Evolutionary conservation across 2,329 filamentous ascomycete genomes (phyloP).

Genomic region (Paecilomyces fulvus): DNA sequence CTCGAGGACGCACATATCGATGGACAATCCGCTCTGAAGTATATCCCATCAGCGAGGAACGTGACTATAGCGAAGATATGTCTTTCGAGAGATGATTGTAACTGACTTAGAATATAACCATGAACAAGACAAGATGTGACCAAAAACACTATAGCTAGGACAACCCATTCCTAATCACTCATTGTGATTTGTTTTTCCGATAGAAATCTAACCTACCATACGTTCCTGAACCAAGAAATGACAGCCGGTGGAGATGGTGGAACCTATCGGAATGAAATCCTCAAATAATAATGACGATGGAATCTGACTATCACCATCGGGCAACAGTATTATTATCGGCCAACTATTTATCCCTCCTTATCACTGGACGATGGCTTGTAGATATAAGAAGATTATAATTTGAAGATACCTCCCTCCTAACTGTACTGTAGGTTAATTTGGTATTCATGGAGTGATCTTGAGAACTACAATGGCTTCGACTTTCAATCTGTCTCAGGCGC

Average conservation of each 20-base stretch:
- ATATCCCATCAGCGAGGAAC: too few relatives aligned
- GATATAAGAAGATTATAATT: neutral
- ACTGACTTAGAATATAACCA: too few relatives aligned
- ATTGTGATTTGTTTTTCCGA: neutral
- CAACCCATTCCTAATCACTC: too few relatives aligned
- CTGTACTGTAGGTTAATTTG: neutral
- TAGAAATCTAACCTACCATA: neutral
- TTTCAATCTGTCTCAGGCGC: constrained; percentile 49
- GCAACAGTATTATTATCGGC: neutral
- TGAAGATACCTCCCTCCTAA: neutral
- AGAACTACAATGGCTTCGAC: constrained; percentile 14
- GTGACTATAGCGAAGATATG: too few relatives aligned
- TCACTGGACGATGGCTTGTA: neutral
- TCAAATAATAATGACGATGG: too few relatives aligned
- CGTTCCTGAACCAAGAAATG: neutral
- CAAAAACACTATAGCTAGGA: too few relatives aligned
- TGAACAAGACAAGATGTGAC: too few relatives aligned
- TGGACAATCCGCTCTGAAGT: too few relatives aligned
- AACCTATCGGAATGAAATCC: neutral
- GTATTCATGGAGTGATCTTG: neutral
- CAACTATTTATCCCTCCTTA: neutral
- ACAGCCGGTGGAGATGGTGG: neutral
- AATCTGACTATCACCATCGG: neutral
- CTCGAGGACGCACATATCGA: too few relatives aligned
- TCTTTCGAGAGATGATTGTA: too few relatives aligned